Conservation (phyloP, 441 rosid genomes). For the California macrophylla region DNA sequence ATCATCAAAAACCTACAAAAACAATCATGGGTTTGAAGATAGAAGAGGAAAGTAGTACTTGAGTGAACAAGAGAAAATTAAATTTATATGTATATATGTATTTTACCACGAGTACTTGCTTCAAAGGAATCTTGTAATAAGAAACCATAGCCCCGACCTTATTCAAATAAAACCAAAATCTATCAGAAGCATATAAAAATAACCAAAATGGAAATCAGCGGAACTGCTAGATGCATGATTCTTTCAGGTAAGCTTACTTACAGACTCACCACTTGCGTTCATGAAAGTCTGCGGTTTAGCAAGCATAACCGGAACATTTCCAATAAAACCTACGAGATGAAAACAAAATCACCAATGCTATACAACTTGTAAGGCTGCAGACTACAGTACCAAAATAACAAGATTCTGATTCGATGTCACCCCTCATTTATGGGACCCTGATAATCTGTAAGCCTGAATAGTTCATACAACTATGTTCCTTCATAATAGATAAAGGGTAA, state of each 20-base stretch:
- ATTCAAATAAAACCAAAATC: slow-evolving; percentile 25
- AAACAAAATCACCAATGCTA: not conserved
- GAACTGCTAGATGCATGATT: slow-evolving; percentile 16
- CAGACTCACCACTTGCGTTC: slow-evolving; percentile 93
- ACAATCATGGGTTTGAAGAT: slow-evolving; percentile 8
- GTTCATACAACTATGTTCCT: not conserved
- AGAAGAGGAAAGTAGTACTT: slow-evolving; percentile 4
- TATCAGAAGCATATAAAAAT: slow-evolving; percentile 10
- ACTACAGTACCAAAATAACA: not conserved
- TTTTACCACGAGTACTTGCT: slow-evolving; percentile 84
- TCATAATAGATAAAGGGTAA: not conserved
- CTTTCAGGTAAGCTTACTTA: slow-evolving; percentile 45
- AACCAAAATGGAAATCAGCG: slow-evolving; percentile 9
- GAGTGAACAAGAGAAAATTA: slow-evolving; percentile 11
- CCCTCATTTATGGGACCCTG: not conserved
- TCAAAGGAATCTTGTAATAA: slow-evolving; percentile 75
- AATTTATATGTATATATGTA: not conserved
- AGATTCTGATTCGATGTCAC: not conserved
- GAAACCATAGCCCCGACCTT: slow-evolving; percentile 75
- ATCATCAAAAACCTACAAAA: slow-evolving; percentile 71
- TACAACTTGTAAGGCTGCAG: not conserved
- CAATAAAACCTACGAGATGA: slow-evolving; percentile 48
- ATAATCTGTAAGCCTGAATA: not conserved
- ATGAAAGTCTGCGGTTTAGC: slow-evolving; percentile 94
- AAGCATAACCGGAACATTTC: slow-evolving; percentile 72